Evolutionary conservation across 192 early-diverging fungal species (phyloP), one percentile per base, ranked within the genome.

Genomic region (Entophlyctis helioformis): DNA sequence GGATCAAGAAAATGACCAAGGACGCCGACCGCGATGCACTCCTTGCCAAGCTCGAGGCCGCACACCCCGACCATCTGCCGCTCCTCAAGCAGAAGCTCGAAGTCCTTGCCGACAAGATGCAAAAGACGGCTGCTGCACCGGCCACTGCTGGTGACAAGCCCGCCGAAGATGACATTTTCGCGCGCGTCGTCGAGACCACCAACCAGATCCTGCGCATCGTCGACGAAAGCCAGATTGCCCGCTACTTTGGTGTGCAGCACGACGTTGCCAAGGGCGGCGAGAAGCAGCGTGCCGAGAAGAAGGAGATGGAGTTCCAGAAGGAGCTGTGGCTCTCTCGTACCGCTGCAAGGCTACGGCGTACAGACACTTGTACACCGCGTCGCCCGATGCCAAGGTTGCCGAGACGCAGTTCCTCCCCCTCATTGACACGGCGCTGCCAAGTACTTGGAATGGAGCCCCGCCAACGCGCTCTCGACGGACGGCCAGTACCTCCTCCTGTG

Each of bases 301-400:
- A 87, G 62, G 81, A 84, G 33, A 82, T 81, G 42, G 89, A 92
- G 19, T 56, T 69, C 32, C 78, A 72, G 38, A 86, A 85, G 60
- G 64, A 67, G 74, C 74, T 23, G 53, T 89, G 18, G 50, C 83
- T 9, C 51, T 51, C 6, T 84, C 87, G 7, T 60, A 87, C 36
- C 48, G 56, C 0, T 49, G 69, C 16, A 82, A 78, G 44, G 76
- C 67, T 33, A 57, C 69, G 25, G 69, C 73, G 10, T n/a, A n/a
- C n/a, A n/a, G n/a, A n/a, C n/a, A n/a, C n/a, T n/a, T n/a, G n/a
- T n/a, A n/a, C n/a, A n/a, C n/a, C n/a, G n/a, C n/a, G n/a, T n/a
- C n/a, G n/a, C n/a, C n/a, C n/a, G n/a, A n/a, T n/a, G n/a, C n/a
- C n/a, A n/a, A n/a, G n/a, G n/a, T n/a, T n/a, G n/a, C n/a, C n/a